phyloP scores from a whole-genome alignment of 2,329 filamentous ascomycete species.

The Talaromyces funiculosus region DNA sequence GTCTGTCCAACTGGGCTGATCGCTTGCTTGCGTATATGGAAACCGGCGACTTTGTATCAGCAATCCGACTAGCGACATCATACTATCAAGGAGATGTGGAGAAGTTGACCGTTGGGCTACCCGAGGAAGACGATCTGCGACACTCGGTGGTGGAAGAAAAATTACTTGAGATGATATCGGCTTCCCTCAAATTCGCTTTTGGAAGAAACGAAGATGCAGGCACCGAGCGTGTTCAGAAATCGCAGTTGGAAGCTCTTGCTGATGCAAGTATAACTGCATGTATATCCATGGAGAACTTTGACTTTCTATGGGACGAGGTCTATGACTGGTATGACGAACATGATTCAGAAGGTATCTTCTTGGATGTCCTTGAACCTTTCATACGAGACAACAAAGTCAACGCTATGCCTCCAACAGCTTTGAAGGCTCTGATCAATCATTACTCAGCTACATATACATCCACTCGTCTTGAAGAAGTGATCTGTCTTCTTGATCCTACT shows the following conservation, averaged over 20 bases:
- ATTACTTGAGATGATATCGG: constrained; percentile 85
- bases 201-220: constrained; percentile 51
- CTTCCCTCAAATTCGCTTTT: constrained; percentile 86
- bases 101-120: constrained; percentile 87
- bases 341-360: constrained; percentile 66
- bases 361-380: constrained; percentile 82
- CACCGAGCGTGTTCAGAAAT: constrained; percentile 49
- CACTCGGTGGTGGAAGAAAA: constrained; percentile 83
- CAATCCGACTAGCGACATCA: constrained; percentile 81
- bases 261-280: constrained; percentile 80
- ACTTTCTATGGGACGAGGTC: constrained; percentile 85
- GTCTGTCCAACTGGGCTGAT: constrained; percentile 95
- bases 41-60: constrained; percentile 88
- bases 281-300: constrained; percentile 66
- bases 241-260: constrained; percentile 69
- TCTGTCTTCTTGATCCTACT: constrained; percentile 83
- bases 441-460: constrained; percentile 73
- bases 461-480: constrained; percentile 79
- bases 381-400: constrained; percentile 73
- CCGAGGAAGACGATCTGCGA: constrained; percentile 70
- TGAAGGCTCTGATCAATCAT: constrained; percentile 79
- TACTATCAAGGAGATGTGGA: constrained; percentile 92
- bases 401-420: constrained; percentile 69
- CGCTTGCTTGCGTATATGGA: constrained; percentile 91
- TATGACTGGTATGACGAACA: constrained; percentile 86